phyloP scores from a whole-genome alignment of 176 grass and related monocot genomes.

The Bothriochloa decipiens region DNA sequence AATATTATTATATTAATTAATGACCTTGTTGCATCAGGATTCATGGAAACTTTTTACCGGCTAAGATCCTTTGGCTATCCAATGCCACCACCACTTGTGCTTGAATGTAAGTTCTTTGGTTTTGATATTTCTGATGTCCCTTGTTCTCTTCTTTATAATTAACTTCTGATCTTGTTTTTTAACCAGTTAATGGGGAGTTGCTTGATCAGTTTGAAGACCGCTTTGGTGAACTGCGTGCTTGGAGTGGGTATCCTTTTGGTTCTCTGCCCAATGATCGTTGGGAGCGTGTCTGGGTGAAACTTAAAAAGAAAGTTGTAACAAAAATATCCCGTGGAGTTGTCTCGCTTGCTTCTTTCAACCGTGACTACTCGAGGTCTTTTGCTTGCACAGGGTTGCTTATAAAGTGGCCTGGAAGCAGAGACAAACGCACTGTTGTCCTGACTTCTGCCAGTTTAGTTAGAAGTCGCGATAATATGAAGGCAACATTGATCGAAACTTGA shows the following conservation, averaged over 20 bases:
- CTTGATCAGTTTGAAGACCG: conserved; percentile 27
- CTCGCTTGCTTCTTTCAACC: conserved; percentile 28
- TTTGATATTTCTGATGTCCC: background rate
- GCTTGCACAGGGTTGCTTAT: conserved; percentile 41
- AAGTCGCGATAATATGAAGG: background rate
- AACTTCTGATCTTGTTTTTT: conserved; percentile 9
- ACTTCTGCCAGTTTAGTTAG: conserved; percentile 46
- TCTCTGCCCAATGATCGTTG: background rate
- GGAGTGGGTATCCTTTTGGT: conserved; percentile 27
- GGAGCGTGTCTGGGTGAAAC: background rate
- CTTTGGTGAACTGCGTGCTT: conserved; percentile 36
- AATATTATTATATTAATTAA: too few relatives aligned
- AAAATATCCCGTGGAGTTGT: conserved; percentile 38
- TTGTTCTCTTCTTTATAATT: conserved; percentile 13
- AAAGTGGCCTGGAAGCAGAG: conserved; percentile 25
- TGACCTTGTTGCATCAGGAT: conserved; percentile 28
- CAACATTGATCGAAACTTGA: background rate
- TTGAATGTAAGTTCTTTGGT: conserved; percentile 24
- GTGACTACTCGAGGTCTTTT: conserved; percentile 16
- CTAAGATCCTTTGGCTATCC: conserved; percentile 19
- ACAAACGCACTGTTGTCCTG: background rate
- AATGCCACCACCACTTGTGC: conserved; percentile 37
- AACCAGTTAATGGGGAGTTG: conserved; percentile 1
- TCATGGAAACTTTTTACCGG: background rate
- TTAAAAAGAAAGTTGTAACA: background rate